Evolutionary conservation across 352 stramenopile genomes (phyloP).

Genomic region (Phytophthora quininea): DNA sequence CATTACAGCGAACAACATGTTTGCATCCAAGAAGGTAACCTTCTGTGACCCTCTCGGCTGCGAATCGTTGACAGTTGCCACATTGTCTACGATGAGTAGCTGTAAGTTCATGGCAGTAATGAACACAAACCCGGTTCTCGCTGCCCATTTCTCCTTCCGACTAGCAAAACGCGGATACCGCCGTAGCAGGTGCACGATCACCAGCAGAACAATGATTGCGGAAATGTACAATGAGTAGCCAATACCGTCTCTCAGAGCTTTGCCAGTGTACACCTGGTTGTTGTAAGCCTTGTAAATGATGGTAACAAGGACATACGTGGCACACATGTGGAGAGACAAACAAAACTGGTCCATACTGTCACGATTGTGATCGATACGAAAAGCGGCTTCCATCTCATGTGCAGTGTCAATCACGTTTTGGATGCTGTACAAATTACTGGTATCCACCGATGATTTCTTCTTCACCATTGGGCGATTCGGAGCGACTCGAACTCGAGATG

Average conservation of each 20-base stretch:
- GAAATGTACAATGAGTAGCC: slow-evolving; percentile 47
- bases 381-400: slow-evolving; percentile 62
- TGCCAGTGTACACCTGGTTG: slow-evolving; percentile 20
- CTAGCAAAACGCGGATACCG: slow-evolving; percentile 39
- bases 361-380: slow-evolving; percentile 50
- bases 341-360: slow-evolving; percentile 64
- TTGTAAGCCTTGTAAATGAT: slow-evolving; percentile 56
- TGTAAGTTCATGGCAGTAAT: slow-evolving; percentile 48
- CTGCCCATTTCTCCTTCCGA: slow-evolving; percentile 43
- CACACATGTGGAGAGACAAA: slow-evolving; percentile 41
- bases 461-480: not conserved
- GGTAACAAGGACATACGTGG: slow-evolving; percentile 36
- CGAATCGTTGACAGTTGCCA: not conserved
- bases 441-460: not conserved
- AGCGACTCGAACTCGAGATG: slow-evolving; percentile 10
- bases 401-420: slow-evolving; percentile 53
- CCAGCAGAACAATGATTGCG: slow-evolving; percentile 29
- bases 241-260: slow-evolving; percentile 19
- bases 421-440: slow-evolving; percentile 13
- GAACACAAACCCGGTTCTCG: slow-evolving; percentile 38
- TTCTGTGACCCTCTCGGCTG: slow-evolving; percentile 13
- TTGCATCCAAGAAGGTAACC: slow-evolving; percentile 47
- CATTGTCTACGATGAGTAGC: slow-evolving; percentile 31
- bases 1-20: slow-evolving; percentile 61
- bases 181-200: slow-evolving; percentile 36